phyloP scores from a whole-genome alignment of 2,329 filamentous ascomycete species.

The Aspergillus eucalypticola region DNA sequence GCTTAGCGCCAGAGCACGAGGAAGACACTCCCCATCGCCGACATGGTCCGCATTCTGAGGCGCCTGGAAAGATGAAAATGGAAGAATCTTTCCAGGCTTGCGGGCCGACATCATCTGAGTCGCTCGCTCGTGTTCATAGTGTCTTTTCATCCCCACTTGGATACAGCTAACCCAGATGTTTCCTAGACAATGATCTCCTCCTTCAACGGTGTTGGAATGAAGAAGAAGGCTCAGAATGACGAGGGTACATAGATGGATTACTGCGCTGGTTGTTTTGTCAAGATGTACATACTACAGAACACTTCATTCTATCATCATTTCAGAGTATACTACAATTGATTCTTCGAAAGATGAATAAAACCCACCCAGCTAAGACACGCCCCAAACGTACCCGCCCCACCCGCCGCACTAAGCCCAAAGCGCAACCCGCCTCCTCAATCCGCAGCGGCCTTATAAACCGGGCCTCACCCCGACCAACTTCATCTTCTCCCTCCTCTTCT shows the following conservation, averaged over 20 bases:
- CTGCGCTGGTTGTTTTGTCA: not conserved
- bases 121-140: not conserved
- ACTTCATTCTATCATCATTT: not conserved
- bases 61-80: conserved; percentile 19
- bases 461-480: not conserved
- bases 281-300: not conserved
- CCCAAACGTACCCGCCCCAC: not conserved
- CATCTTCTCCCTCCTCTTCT: not conserved
- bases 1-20: not conserved
- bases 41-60: conserved; percentile 19
- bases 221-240: not conserved
- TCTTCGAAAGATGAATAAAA: not conserved
- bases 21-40: conserved; percentile 19
- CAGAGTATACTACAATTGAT: not conserved
- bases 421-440: not conserved
- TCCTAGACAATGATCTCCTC: not conserved
- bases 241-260: not conserved
- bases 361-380: not conserved
- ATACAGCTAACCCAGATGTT: not conserved
- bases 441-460: conserved; percentile 1
- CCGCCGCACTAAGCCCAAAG: not conserved
- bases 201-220: not conserved
- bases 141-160: not conserved
- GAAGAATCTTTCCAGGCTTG: conserved; percentile 18
- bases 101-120: conserved; percentile 22